A percentile compares a stretch with the other conserved stretches of the same genome.
phyloP scores from a whole-genome alignment of 2,329 filamentous ascomycete species.

The Calonectria henricotiae region DNA sequence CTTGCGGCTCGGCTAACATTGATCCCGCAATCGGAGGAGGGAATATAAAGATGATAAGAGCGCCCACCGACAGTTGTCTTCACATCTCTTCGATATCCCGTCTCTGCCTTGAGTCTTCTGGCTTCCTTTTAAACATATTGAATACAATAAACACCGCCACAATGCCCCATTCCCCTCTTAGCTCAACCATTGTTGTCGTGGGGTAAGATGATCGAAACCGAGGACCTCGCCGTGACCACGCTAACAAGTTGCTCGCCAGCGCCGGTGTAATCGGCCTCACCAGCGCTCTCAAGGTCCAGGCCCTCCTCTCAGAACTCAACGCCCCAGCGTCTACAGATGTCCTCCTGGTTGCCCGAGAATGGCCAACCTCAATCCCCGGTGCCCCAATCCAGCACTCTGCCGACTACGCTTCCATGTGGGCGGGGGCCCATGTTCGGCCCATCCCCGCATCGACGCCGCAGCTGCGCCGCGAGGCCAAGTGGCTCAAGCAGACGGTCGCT shows the following conservation, averaged over 20 bases:
- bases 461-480: constrained; percentile 54
- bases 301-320: constrained; percentile 34
- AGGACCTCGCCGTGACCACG: background rate
- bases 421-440: constrained; percentile 71
- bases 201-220: constrained; percentile 43
- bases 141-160: background rate
- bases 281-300: constrained; percentile 64
- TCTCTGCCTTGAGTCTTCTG: background rate
- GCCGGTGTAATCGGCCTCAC: constrained; percentile 71
- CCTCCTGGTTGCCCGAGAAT: constrained; percentile 56
- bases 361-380: constrained; percentile 57
- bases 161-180: constrained; percentile 33
- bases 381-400: constrained; percentile 52
- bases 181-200: constrained; percentile 51
- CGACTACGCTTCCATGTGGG: constrained; percentile 73
- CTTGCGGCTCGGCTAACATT: background rate
- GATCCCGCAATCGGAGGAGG: constrained; percentile 11
- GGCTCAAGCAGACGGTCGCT: constrained; percentile 53
- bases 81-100: background rate
- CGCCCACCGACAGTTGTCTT: background rate
- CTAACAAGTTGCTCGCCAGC: constrained; percentile 53
- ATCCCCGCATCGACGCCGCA: constrained; percentile 61
- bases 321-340: constrained; percentile 37
- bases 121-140: background rate
- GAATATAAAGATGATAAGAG: constrained; percentile 9